Evolutionary conservation across 2,329 filamentous ascomycete species (phyloP).

Genomic region (Pseudocercospora fuligena): DNA sequence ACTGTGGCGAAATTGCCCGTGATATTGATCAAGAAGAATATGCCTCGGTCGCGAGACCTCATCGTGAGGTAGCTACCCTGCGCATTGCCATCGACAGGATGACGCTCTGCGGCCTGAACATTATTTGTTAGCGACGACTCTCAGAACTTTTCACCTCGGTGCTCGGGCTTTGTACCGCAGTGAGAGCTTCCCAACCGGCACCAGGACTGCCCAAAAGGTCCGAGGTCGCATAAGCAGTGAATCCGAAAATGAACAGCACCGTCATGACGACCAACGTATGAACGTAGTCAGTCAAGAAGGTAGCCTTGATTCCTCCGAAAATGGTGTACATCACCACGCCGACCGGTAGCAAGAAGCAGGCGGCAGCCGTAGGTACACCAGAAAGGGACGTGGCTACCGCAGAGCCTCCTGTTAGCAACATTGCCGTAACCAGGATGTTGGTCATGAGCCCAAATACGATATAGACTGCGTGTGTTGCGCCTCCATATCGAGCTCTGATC

Average conservation of each 20-base stretch:
- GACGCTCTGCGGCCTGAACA: constrained; percentile 33
- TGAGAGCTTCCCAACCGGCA: constrained; percentile 42
- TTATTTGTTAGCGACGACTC: constrained; percentile 38
- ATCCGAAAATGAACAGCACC: constrained; percentile 50
- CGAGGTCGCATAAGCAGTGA: constrained; percentile 46
- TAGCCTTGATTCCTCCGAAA: constrained; percentile 47
- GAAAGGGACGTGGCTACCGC: constrained; percentile 50
- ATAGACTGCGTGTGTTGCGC: constrained; percentile 45
- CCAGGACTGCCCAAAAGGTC: constrained; percentile 45
- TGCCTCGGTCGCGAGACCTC: constrained; percentile 36
- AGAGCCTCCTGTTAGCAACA: constrained; percentile 50
- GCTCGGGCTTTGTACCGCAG: background rate
- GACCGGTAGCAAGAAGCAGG: constrained; percentile 48
- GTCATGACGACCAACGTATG: constrained; percentile 49
- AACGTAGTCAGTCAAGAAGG: constrained; percentile 46
- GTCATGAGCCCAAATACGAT: constrained; percentile 49
- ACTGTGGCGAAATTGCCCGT: constrained; percentile 35
- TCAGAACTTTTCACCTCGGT: background rate
- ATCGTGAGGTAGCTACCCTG: constrained; percentile 48
- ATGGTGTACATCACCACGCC: constrained; percentile 45
- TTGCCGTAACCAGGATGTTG: constrained; percentile 49
- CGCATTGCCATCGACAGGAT: constrained; percentile 44
- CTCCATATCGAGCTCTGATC: constrained; percentile 35
- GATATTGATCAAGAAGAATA: constrained; percentile 27
- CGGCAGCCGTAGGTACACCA: constrained; percentile 51